Evolutionary conservation across 1,284 basidiomycete genomes (phyloP).

Genomic region (Blastosporella zonata): DNA sequence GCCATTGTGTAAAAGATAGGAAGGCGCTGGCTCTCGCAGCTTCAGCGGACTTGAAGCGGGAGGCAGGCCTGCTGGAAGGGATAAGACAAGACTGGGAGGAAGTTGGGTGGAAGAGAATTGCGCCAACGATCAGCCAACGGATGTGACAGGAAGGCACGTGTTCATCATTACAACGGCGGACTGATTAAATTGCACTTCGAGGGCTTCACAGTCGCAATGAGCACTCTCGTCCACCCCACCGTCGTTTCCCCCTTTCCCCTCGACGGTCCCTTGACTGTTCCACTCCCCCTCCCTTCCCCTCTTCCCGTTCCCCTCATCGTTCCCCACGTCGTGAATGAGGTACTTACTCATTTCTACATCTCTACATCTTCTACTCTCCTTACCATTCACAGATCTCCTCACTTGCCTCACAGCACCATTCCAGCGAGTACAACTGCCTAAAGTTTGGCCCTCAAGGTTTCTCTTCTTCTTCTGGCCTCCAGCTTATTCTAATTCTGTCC

Average conservation of each 20-base stretch:
- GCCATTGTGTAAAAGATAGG: conserved; percentile 42
- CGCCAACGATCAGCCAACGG: conserved; percentile 14
- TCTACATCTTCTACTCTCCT: not conserved
- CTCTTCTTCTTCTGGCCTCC: not conserved
- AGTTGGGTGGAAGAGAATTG: conserved; percentile 12
- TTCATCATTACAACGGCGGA: conserved; percentile 7
- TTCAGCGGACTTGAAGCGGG: conserved; percentile 22
- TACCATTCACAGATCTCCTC: conserved; percentile 43
- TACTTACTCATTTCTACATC: not conserved
- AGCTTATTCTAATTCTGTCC: conserved; percentile 4
- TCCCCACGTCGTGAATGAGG: too few relatives aligned
- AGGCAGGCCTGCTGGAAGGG: conserved; percentile 23
- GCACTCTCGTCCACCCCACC: conserved; percentile 6
- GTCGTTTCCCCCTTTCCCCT: not conserved
- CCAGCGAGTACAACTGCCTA: conserved; percentile 73
- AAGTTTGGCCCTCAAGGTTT: conserved; percentile 72
- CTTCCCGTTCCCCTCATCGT: not conserved
- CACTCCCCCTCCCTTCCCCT: not conserved
- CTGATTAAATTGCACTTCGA: not conserved
- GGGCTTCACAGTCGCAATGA: not conserved
- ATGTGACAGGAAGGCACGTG: conserved; percentile 14
- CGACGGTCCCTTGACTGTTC: not conserved
- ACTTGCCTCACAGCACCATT: conserved; percentile 78
- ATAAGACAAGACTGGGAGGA: conserved; percentile 17
- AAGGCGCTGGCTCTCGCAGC: conserved; percentile 23